Evolutionary conservation across 306 rosid genomes (phyloP).

Genomic region (Geum urbanum): DNA sequence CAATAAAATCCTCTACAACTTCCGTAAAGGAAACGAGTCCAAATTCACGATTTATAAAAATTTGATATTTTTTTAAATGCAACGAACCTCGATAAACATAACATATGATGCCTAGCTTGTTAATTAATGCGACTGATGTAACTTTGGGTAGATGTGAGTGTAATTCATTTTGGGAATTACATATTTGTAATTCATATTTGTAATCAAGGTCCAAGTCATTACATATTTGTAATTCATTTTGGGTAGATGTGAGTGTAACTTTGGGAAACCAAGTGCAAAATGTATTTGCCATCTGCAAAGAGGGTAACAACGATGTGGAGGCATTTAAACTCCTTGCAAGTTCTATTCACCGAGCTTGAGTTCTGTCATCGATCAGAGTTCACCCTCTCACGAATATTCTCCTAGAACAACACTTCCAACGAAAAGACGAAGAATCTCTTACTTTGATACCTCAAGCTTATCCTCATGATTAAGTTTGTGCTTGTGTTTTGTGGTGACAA

Average conservation of each 20-base stretch:
- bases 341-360: slow-evolving; percentile 50
- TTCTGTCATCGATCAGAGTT: slow-evolving; percentile 61
- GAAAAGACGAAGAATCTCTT: slow-evolving; percentile 54
- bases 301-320: slow-evolving; percentile 26
- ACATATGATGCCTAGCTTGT: too few relatives aligned
- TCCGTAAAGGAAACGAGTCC: too few relatives aligned
- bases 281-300: slow-evolving; percentile 43
- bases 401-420: slow-evolving; percentile 44
- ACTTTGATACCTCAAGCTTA: slow-evolving; percentile 46
- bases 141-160: too few relatives aligned
- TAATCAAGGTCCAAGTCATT: too few relatives aligned
- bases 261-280: slow-evolving; percentile 66
- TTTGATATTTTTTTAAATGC: too few relatives aligned
- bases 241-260: slow-evolving; percentile 32
- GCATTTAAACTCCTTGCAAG: slow-evolving; percentile 40
- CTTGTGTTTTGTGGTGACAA: not conserved
- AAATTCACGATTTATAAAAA: too few relatives aligned
- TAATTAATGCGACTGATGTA: too few relatives aligned
- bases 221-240: too few relatives aligned
- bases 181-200: too few relatives aligned
- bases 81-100: too few relatives aligned
- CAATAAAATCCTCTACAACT: too few relatives aligned
- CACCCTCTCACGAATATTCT: slow-evolving; percentile 53
- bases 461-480: slow-evolving; percentile 27
- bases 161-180: too few relatives aligned